Conservation (phyloP, 495 filamentous ascomycete species). For the Hypoxylon lienhwacheense region DNA sequence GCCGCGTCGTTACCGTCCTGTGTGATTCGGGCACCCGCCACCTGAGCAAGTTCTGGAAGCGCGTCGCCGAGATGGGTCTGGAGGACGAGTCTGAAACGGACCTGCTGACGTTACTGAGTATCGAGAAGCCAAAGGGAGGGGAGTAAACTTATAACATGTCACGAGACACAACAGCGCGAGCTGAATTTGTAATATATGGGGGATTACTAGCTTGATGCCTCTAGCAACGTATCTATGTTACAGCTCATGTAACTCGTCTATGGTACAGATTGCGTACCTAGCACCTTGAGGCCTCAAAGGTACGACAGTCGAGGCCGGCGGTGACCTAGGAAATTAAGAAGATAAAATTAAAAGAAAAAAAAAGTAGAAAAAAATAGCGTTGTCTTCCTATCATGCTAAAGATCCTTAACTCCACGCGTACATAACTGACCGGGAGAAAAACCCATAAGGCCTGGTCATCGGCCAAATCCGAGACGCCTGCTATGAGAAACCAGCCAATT, state of each 20-base stretch:
- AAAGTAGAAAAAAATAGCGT: not conserved
- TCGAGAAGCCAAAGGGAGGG: conserved; percentile 30
- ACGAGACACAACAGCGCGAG: not conserved
- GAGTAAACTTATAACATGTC: not conserved
- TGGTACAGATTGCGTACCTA: conserved; percentile 4
- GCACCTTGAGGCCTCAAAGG: too few species aligned
- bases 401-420: conserved; percentile 17
- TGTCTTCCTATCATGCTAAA: conserved; percentile 1
- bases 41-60: conserved; percentile 91
- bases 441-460: conserved; percentile 11
- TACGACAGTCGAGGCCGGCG: too few species aligned
- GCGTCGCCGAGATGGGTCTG: conserved; percentile 69
- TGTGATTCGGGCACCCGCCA: conserved; percentile 92
- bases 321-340: too few species aligned
- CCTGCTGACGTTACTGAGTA: conserved; percentile 42
- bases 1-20: conserved; percentile 84
- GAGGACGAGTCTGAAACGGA: conserved; percentile 45
- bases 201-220: conserved; percentile 5
- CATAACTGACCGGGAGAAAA: conserved; percentile 16
- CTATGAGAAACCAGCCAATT: conserved; percentile 18
- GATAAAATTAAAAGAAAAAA: too few species aligned
- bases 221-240: not conserved
- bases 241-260: conserved; percentile 9
- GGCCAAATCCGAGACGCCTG: conserved; percentile 27
- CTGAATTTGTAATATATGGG: conserved; percentile 5